These are phyloP conservation scores for Chalciporus sp. DNA, from an alignment of 1,284 basidiomycete genomes.

Conservation along the genomic window DNA sequence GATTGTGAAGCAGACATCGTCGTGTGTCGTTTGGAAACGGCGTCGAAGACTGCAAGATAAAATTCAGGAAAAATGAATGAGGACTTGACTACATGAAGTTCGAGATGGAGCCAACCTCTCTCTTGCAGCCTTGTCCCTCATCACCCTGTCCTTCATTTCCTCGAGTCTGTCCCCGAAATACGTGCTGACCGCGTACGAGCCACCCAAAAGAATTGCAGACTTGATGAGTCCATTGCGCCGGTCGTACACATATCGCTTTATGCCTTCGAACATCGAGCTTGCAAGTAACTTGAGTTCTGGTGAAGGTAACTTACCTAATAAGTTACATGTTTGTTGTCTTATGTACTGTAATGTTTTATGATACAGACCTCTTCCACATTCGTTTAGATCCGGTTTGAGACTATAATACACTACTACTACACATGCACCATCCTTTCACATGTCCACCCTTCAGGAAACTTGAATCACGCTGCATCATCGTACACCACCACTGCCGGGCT, in stretches of 20 bases:
- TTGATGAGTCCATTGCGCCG: conserved; percentile 48
- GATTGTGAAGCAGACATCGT: conserved; percentile 81
- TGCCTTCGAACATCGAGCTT: conserved; percentile 39
- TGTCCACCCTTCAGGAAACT: too few relatives aligned
- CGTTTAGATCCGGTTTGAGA: too few relatives aligned
- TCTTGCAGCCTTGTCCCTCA: conserved; percentile 63
- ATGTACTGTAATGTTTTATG: too few relatives aligned
- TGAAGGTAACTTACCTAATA: too few relatives aligned
- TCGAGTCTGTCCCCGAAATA: conserved; percentile 71
- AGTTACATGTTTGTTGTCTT: too few relatives aligned
- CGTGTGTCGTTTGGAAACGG: conserved; percentile 81
- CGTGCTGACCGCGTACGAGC: conserved; percentile 65
- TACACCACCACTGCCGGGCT: conserved; percentile 44
- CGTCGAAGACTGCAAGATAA: conserved; percentile 59
- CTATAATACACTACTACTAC: too few relatives aligned
- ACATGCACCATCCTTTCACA: too few relatives aligned
- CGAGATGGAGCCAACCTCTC: conserved; percentile 63
- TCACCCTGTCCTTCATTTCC: conserved; percentile 69
- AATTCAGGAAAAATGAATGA: not conserved
- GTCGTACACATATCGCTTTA: conserved; percentile 51
- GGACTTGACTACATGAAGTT: not conserved
- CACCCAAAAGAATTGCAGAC: conserved; percentile 54
- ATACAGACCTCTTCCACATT: too few relatives aligned
- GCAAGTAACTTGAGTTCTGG: not conserved
- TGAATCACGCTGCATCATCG: conserved; percentile 30